Evolutionary conservation across 192 early-diverging fungal genomes (phyloP).

Genomic region (Backusella luteola): DNA sequence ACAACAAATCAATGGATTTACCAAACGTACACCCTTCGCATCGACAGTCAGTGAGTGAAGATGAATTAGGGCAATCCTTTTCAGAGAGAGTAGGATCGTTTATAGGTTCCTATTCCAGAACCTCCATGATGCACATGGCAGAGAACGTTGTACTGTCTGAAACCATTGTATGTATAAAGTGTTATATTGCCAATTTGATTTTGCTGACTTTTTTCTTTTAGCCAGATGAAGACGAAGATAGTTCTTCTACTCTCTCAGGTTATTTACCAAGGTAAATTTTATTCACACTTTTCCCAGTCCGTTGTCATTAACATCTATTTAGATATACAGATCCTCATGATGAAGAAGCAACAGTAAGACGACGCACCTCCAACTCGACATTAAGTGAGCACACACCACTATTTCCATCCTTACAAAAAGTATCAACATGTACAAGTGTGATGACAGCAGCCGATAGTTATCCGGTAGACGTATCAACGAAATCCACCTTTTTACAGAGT

Average conservation of each 20-base stretch:
- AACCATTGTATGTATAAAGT: neutral
- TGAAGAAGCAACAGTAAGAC: neutral
- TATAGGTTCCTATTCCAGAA: slow-evolving; percentile 32
- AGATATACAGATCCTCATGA: neutral
- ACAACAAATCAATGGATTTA: neutral
- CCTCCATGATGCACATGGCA: slow-evolving; percentile 36
- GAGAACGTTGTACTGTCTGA: slow-evolving; percentile 28
- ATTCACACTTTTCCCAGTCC: neutral
- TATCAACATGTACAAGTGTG: slow-evolving; percentile 22
- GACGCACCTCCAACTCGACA: neutral
- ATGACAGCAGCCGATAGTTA: slow-evolving; percentile 33
- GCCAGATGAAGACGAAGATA: neutral
- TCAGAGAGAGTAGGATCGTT: slow-evolving; percentile 23
- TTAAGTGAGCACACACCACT: slow-evolving; percentile 15
- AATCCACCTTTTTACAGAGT: slow-evolving; percentile 43
- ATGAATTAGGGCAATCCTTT: neutral
- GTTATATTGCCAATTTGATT: neutral
- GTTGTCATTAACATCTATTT: neutral
- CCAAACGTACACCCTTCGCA: slow-evolving; percentile 32
- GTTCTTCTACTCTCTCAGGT: neutral
- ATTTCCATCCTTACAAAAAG: slow-evolving; percentile 14
- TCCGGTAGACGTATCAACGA: slow-evolving; percentile 18
- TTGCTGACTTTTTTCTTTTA: neutral
- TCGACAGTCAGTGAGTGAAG: slow-evolving; percentile 6
- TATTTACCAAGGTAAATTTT: slow-evolving; percentile 8